These are phyloP conservation scores for Picea sitchensis DNA, from an alignment of 75 land plant genomes.

Conservation along the genomic window DNA sequence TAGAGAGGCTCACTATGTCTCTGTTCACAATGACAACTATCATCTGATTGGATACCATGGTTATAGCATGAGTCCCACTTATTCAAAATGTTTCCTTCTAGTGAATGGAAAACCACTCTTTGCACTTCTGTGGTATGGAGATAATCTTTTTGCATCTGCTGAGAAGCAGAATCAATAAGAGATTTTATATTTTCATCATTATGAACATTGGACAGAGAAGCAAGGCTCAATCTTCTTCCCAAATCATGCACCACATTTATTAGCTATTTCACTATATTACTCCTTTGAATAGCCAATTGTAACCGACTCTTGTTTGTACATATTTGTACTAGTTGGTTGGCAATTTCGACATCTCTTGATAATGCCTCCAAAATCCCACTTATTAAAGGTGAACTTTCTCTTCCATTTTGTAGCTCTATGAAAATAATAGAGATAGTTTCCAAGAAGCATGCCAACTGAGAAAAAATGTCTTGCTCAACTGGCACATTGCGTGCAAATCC, in stretches of 20 bases:
- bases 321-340: constrained; percentile 20
- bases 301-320: constrained; percentile 36
- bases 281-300: constrained; percentile 32
- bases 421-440: too few species aligned
- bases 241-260: constrained; percentile 27
- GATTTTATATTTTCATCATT: constrained; percentile 27
- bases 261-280: too few species aligned
- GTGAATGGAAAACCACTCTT: too few species aligned
- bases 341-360: constrained; percentile 23
- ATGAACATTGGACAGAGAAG: constrained; percentile 31
- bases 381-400: constrained; percentile 21
- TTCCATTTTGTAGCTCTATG: too few species aligned
- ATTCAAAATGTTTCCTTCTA: too few species aligned
- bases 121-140: constrained; percentile 26
- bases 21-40: too few species aligned
- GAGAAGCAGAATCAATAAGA: constrained; percentile 25
- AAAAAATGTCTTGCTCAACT: too few species aligned
- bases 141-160: constrained; percentile 32
- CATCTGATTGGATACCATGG: too few species aligned
- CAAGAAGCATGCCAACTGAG: too few species aligned
- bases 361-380: constrained; percentile 27
- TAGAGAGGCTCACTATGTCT: too few species aligned
- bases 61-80: too few species aligned
- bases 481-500: too few species aligned
- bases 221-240: constrained; percentile 34